Conservation (phyloP, 2,329 filamentous ascomycete genomes). For the Seiridium cupressi region DNA sequence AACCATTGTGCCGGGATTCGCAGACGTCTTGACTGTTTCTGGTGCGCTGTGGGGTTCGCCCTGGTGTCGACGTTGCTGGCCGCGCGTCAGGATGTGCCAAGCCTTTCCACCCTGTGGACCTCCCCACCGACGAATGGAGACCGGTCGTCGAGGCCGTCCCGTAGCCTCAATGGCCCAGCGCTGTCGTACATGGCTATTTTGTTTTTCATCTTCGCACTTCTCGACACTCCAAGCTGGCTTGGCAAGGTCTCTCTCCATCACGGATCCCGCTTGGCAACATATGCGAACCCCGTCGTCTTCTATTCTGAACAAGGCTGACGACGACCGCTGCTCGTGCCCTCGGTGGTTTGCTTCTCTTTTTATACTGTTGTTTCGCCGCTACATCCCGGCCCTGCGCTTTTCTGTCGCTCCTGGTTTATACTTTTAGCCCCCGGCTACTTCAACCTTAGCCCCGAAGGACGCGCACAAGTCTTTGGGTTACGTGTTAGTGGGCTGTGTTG, state of each 20-base stretch:
- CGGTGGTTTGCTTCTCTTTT: slow-evolving; percentile 5
- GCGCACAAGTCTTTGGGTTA: slow-evolving; percentile 18
- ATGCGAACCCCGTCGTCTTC: not conserved
- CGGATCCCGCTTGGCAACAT: not conserved
- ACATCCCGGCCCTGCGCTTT: not conserved
- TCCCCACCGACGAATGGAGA: slow-evolving; percentile 1
- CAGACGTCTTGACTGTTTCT: slow-evolving; percentile 5
- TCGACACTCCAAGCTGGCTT: slow-evolving; percentile 7
- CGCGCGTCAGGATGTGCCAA: slow-evolving; percentile 8
- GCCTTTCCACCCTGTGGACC: not conserved
- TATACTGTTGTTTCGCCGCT: slow-evolving; percentile 7
- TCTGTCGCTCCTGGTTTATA: slow-evolving; percentile 1
- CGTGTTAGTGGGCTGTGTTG: not conserved
- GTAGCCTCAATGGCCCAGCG: not conserved
- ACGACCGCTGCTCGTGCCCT: not conserved
- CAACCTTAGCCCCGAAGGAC: slow-evolving; percentile 18
- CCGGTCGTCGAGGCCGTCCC: not conserved
- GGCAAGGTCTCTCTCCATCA: not conserved
- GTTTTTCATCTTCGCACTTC: not conserved
- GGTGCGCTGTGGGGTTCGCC: not conserved
- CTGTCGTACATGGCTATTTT: not conserved
- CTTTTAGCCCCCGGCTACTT: slow-evolving; percentile 10
- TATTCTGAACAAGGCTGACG: not conserved
- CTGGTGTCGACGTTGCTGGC: slow-evolving; percentile 7
- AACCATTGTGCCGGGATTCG: slow-evolving; percentile 3